Base-by-base conservation (phyloP, 208 protist species). In the Crithidia thermophila region DNA sequence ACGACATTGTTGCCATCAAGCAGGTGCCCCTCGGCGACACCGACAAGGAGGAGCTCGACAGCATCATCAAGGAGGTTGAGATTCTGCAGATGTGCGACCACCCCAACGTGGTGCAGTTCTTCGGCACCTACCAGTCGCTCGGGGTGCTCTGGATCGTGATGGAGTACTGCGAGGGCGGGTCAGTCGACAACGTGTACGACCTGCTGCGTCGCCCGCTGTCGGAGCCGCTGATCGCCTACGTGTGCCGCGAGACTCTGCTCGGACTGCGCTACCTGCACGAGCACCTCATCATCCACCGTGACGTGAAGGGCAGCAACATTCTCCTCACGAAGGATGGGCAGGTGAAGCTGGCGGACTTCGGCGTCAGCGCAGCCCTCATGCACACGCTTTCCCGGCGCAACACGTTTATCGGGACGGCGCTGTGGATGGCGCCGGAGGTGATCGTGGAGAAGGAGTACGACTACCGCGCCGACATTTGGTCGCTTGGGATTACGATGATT, bases 401-500 rank as follows among this genome's bases (percentile, higher is more conserved):
- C 76, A 92, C 91, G 6, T 98, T 94, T 73, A 87, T 91, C 28
- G 93, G 94, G 27, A 98, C 93, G 31, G 70, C 93, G 27, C 83
- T 94, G 47, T 98, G 95, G 94, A 98, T 98, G 93, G 94, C 94
- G 6, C 96, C 93, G 21, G 92, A 97, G 79, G 85, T 84, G 13
- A 94, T 98, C 70, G 77, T 84, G 25, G 91, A 97, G 67, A 84
- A 78, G 14, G 84, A 94, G 53, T 98, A 98, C 75, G 92, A 97
- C 67, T 85, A 88, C 59, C 85, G 84, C 50, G 97, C 96, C 5
- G 98, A 99, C 58, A 82, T 98, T 25, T 99, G 97, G 97, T 98
- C 93, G 62, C 74, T 98, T 20, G 97, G 97, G 28, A 99, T 99
- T 64, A 98, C 97, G 27, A 71, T 86, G 0, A 98, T 99, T 72